Percentiles rank a stretch among this genome's conserved stretches.
These are phyloP conservation scores for Irpex rosettiformis DNA, from an alignment of 1,284 basidiomycete species.

Conservation along the genomic window DNA sequence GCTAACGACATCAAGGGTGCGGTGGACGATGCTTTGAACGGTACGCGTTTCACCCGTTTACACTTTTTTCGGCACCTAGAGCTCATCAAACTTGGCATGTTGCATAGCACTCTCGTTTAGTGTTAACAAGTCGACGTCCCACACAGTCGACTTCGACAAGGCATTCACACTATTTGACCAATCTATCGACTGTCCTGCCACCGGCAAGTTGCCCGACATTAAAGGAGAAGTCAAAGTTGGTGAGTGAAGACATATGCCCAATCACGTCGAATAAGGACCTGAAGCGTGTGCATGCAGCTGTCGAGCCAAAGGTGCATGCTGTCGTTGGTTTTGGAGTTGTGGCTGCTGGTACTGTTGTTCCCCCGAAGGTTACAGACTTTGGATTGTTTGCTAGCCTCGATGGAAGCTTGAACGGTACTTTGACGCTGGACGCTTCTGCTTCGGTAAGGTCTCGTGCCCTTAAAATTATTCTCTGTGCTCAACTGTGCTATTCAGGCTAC, in stretches of 20 bases:
- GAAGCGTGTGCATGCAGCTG: constrained; percentile 19
- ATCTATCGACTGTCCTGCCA: constrained; percentile 37
- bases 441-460: constrained; percentile 21
- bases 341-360: constrained; percentile 39
- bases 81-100: no score
- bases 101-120: constrained; percentile 27
- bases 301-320: constrained; percentile 35
- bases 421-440: constrained; percentile 33
- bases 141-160: constrained; percentile 25
- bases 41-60: constrained; percentile 8
- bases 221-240: constrained; percentile 33
- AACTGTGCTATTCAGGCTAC: constrained; percentile 24
- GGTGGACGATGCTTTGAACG: constrained; percentile 3
- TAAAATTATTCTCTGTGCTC: background rate
- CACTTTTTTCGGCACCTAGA: no score
- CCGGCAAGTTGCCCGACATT: constrained; percentile 20
- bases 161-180: constrained; percentile 39
- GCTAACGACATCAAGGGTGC: background rate
- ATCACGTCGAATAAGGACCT: background rate
- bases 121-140: constrained; percentile 27
- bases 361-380: constrained; percentile 35
- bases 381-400: constrained; percentile 27
- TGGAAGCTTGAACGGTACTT: constrained; percentile 25
- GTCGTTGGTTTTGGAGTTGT: constrained; percentile 37
- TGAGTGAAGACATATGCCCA: background rate